Evolutionary conservation across 331 rosid genomes (phyloP).

Genomic region (Cydonia oblonga): DNA sequence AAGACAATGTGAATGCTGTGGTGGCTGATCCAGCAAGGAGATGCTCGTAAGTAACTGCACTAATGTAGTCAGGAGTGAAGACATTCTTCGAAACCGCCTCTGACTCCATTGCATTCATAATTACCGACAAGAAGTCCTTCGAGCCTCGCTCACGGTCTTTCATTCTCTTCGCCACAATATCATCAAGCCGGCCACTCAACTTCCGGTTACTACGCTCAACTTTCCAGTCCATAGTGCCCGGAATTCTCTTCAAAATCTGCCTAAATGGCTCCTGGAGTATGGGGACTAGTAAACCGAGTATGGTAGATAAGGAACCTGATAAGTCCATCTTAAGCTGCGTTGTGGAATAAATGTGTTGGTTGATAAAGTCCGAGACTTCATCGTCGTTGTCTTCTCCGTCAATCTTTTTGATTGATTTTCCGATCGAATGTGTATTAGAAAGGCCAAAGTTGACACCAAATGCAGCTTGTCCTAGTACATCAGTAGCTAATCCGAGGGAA

Average conservation of each 20-base stretch:
- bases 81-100: slow-evolving; percentile 38
- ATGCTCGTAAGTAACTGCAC: slow-evolving; percentile 86
- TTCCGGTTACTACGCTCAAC: slow-evolving; percentile 49
- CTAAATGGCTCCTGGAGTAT: slow-evolving; percentile 75
- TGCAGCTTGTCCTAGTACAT: slow-evolving; percentile 77
- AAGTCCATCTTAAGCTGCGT: slow-evolving; percentile 89
- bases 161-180: slow-evolving; percentile 61
- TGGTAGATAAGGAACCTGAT: slow-evolving; percentile 80
- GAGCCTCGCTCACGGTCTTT: slow-evolving; percentile 31
- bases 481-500: slow-evolving; percentile 72
- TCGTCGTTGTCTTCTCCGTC: slow-evolving; percentile 1
- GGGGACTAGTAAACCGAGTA: slow-evolving; percentile 71
- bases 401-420: slow-evolving; percentile 19
- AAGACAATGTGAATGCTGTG: slow-evolving; percentile 70
- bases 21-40: slow-evolving; percentile 90
- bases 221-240: slow-evolving; percentile 88
- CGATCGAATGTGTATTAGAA: slow-evolving; percentile 34
- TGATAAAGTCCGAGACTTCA: slow-evolving; percentile 65
- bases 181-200: slow-evolving; percentile 56
- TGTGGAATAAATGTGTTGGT: slow-evolving; percentile 76
- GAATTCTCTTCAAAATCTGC: slow-evolving; percentile 74
- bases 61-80: slow-evolving; percentile 59
- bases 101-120: slow-evolving; percentile 63
- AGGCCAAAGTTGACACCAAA: slow-evolving; percentile 87
- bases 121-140: slow-evolving; percentile 73